These are phyloP conservation scores for Microthlaspi erraticum DNA, from an alignment of 345 rosid genomes.

Conservation along the genomic window DNA sequence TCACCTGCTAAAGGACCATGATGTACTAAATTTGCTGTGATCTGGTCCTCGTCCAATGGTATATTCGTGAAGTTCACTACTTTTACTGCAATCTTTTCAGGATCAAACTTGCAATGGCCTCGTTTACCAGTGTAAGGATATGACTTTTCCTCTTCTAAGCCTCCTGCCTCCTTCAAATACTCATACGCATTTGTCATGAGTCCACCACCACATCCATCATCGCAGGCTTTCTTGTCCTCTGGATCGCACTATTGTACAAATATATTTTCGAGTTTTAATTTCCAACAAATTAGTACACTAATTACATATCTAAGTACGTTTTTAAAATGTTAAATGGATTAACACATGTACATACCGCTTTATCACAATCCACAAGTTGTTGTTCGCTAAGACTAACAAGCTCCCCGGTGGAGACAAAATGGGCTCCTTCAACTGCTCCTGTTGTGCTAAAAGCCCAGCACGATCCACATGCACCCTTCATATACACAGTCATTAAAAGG, in stretches of 20 bases:
- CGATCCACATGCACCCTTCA: slow-evolving; percentile 84
- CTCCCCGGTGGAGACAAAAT: slow-evolving; percentile 74
- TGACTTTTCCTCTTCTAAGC: slow-evolving; percentile 68
- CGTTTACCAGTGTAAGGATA: slow-evolving; percentile 72
- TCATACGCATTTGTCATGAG: slow-evolving; percentile 90
- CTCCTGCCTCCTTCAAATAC: slow-evolving; percentile 79
- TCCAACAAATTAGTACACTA: background rate
- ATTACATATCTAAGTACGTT: background rate
- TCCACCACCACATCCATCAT: slow-evolving; percentile 81
- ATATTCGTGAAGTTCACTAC: slow-evolving; percentile 68
- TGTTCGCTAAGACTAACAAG: slow-evolving; percentile 94
- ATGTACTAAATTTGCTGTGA: slow-evolving; percentile 70
- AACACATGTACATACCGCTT: slow-evolving; percentile 47
- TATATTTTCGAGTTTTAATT: background rate
- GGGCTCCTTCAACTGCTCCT: slow-evolving; percentile 84
- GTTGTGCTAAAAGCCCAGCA: slow-evolving; percentile 99
- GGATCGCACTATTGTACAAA: slow-evolving; percentile 60
- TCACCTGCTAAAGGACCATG: slow-evolving; percentile 85
- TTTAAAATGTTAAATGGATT: background rate
- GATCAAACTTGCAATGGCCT: slow-evolving; percentile 67
- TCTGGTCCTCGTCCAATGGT: slow-evolving; percentile 72
- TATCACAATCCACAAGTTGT: slow-evolving; percentile 89
- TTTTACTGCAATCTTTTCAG: slow-evolving; percentile 55
- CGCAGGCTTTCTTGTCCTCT: slow-evolving; percentile 65
- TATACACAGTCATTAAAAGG: background rate